phyloP scores from a whole-genome alignment of 257 asterid species.

The Echites panduratus region DNA sequence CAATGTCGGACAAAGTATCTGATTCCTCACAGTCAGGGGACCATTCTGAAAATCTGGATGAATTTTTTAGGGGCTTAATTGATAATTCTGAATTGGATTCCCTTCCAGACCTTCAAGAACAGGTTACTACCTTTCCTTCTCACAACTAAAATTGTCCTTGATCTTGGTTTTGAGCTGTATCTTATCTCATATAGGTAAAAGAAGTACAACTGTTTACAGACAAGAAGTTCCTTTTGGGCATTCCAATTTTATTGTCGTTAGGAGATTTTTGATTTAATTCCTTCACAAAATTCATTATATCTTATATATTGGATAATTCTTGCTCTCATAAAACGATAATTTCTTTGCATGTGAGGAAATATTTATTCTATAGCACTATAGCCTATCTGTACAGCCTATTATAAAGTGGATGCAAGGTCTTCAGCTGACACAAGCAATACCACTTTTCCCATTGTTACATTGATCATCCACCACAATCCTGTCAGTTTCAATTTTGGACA shows the following conservation, averaged over 20 bases:
- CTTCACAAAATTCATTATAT: background rate
- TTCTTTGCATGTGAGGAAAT: background rate
- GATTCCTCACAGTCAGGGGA: conserved; percentile 29
- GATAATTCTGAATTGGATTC: conserved; percentile 61
- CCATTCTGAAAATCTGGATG: conserved; percentile 48
- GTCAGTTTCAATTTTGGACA: background rate
- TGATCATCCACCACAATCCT: background rate
- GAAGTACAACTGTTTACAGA: background rate
- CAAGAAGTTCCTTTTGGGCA: background rate
- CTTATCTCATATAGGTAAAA: background rate
- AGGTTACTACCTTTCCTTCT: conserved; percentile 38
- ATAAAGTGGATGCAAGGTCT: background rate
- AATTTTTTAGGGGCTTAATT: conserved; percentile 38
- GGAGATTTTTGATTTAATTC: background rate
- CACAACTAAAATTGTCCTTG: background rate
- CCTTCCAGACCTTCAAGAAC: conserved; percentile 78
- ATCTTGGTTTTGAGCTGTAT: background rate
- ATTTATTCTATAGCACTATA: background rate
- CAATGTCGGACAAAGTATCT: conserved; percentile 34
- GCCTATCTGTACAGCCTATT: background rate
- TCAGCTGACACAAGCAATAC: background rate
- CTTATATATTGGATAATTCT: background rate
- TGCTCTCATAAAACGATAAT: background rate
- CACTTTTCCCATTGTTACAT: background rate
- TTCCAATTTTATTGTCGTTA: background rate